Base-by-base conservation (phyloP, 2,329 filamentous ascomycete species). In the Celoporthe dispersa region DNA sequence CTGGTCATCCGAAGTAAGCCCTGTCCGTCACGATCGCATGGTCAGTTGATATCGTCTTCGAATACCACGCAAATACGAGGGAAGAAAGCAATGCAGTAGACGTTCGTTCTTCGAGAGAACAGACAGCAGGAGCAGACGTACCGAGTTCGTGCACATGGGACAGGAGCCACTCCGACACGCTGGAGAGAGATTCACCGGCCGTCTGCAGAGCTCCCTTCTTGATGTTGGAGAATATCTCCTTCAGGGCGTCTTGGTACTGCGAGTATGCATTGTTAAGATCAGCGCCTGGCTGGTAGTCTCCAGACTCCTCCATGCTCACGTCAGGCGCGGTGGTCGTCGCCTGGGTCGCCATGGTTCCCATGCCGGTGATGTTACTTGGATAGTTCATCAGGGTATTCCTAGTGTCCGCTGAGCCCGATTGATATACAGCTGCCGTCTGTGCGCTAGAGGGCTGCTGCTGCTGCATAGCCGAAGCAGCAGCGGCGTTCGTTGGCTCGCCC, bases 1-100 rank as follows among this genome's bases (percentile, higher is more conserved):
- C 77, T 92, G 89, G 79, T 97, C 92, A 82, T 98, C 94, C 76
- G 91, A 89, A 74, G 92, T 91, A 76, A 98, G 89, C 70, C 94
- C 94, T 97, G 81, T 66, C 16, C n/a, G 31, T 31, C 22, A 48
- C 31, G 8, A 39, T 37, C 9, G 35, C 55, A 59, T 11, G 7
- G 62, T 67, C 39, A 68, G 64, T 37, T n/a, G 44, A 33, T 11
- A 14, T 60, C 57, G 39, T 28, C n/a, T 14, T 73, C 44, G 44
- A 28, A 22, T 11, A 39, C 19, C 28, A 51, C 5, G 3, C 7
- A 64, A 37, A 33, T 25, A 22, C 25, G 19, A 14, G 22, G 19
- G 12, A 51, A 37, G 22, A 14, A 53, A 41, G 8, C 4, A 57
- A 33, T 28, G 16, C 16, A 8, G 19, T 65, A 37, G 1, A 1